Evolutionary conservation across 2,329 filamentous ascomycete genomes (phyloP), one percentile per base, ranked within the genome.

Genomic region (Penicillium sp.): DNA sequence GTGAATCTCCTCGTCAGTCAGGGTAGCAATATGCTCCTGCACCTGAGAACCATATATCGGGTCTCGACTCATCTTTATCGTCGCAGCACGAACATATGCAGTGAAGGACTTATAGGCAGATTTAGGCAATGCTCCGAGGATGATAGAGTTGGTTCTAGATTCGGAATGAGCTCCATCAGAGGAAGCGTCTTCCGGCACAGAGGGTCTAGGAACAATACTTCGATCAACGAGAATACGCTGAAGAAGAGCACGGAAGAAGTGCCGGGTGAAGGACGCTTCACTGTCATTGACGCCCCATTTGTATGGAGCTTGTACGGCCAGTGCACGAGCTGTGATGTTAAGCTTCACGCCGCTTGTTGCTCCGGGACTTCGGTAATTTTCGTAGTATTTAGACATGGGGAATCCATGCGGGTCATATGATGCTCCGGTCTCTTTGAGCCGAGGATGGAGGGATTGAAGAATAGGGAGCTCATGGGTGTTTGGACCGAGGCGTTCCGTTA

Each of bases 251-350:
- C 94, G 89, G 77, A 88, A 99, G 73, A 94, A 96, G 72, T 99
- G 94, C 0, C 93, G 84, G 0, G 86, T 90, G 77, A 99, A 97
- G 76, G 97, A 99, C 7, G 79, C 80, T 48, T 91, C 87, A 69
- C 89, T 95, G 56, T 96, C 92, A 27, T 81, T 78, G 18, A 80
- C 77, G 2, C 88, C 88, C 94, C 94, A 99, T 76, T 99, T 99
- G 55, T 86, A 81, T 2, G 93, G 92, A 7, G 94, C 94, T 76
- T 99, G 94, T 47, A 95, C 92, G 2, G 93, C 93, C 92, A 97
- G 97, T 88, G 96, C 97, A 42, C 94, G 85, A 0, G 94, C 91
- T 5, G 94, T 99, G 68, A 97, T 96, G 74, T 99, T 97, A 53
- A 97, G 80, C 26, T 90, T 83, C 44, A 97, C 80, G 2, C 91